These are phyloP conservation scores for Populus deltoides DNA, from an alignment of 345 rosid species.

Conservation along the genomic window DNA sequence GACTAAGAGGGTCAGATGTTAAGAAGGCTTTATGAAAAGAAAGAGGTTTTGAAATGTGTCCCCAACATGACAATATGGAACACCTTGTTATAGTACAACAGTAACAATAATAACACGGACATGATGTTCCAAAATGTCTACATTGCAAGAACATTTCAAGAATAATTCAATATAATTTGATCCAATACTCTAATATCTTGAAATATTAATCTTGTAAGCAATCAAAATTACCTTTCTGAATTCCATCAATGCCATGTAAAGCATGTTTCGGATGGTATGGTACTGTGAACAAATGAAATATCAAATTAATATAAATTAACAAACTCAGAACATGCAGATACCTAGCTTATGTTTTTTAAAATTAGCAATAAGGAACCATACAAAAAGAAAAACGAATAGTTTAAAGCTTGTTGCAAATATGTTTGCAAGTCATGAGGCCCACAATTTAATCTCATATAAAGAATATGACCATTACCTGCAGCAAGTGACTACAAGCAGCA, in stretches of 20 bases:
- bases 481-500: constrained; percentile 65
- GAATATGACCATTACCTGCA: constrained; percentile 43
- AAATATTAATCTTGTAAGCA: neutral
- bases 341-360: neutral
- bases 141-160: neutral
- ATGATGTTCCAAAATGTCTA: neutral
- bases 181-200: neutral
- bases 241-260: constrained; percentile 75
- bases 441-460: neutral
- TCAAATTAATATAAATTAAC: neutral
- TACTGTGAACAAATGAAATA: constrained; percentile 47
- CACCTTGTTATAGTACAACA: neutral
- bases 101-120: neutral
- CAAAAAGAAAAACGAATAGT: neutral
- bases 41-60: neutral
- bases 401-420: neutral
- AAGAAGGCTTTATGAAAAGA: neutral
- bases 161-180: neutral
- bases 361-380: neutral
- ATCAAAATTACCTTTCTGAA: constrained; percentile 54
- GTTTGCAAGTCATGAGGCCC: neutral
- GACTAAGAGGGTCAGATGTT: neutral
- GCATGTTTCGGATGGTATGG: constrained; percentile 64
- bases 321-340: neutral
- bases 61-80: no score